Conservation (phyloP, 495 filamentous ascomycete species). For the Daldinia bambusicola region DNA sequence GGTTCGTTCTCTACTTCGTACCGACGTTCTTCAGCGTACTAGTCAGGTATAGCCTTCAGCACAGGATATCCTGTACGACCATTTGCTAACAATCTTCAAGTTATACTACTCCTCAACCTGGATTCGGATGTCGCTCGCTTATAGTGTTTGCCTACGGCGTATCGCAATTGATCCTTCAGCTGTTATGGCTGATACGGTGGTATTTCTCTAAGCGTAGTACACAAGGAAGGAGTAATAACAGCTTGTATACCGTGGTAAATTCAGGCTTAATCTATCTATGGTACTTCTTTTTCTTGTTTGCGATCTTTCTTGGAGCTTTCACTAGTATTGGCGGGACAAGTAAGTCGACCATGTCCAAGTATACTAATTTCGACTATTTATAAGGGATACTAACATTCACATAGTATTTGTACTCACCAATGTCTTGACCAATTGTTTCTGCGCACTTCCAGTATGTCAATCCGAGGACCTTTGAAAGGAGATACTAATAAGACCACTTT, state of each 20-base stretch:
- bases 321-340: not conserved
- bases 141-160: conserved; percentile 6
- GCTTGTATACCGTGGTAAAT: not conserved
- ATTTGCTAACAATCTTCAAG: not conserved
- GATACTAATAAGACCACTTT: not conserved
- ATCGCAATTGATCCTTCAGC: conserved; percentile 14
- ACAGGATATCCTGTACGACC: not conserved
- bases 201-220: not conserved
- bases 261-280: not conserved
- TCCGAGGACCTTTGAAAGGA: not conserved
- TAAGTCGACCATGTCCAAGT: not conserved
- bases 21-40: not conserved
- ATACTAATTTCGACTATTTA: not conserved
- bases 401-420: not conserved
- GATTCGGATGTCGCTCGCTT: conserved; percentile 23
- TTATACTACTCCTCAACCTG: conserved; percentile 6
- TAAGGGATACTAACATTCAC: not conserved
- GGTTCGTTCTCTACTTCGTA: conserved; percentile 1
- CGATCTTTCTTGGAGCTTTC: not conserved
- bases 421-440: conserved; percentile 4
- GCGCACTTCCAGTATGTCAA: not conserved
- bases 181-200: conserved; percentile 12
- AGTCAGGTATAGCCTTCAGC: not conserved
- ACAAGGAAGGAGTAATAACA: too few relatives aligned
- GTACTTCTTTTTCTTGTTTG: not conserved